Conservation (phyloP, 2,329 filamentous ascomycete genomes). For the Paecilomyces niveus region DNA sequence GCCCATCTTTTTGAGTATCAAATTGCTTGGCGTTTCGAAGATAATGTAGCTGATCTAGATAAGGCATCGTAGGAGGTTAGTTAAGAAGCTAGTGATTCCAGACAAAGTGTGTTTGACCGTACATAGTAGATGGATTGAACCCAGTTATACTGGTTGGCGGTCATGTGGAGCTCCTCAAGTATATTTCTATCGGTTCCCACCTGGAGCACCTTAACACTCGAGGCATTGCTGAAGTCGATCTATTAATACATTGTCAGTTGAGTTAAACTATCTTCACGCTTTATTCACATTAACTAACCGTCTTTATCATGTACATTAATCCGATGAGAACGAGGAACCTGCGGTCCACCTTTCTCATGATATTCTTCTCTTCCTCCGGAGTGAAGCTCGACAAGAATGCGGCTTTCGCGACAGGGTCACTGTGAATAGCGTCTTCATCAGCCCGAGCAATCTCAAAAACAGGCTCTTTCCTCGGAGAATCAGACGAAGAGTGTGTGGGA, state of each 20-base stretch:
- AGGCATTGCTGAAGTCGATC: slow-evolving; percentile 35
- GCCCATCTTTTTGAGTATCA: slow-evolving; percentile 30
- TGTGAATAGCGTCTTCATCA: not conserved
- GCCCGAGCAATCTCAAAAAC: not conserved
- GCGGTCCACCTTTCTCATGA: slow-evolving; percentile 36
- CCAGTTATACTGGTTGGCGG: slow-evolving; percentile 35
- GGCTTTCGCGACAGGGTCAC: slow-evolving; percentile 12
- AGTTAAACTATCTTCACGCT: slow-evolving; percentile 7
- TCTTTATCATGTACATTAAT: slow-evolving; percentile 38
- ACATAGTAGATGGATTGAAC: slow-evolving; percentile 35
- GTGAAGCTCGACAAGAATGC: slow-evolving; percentile 34
- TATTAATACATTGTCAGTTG: not conserved
- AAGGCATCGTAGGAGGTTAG: not conserved
- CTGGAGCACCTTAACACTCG: slow-evolving; percentile 38
- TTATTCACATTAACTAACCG: slow-evolving; percentile 15
- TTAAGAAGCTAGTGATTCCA: not conserved
- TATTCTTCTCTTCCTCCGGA: slow-evolving; percentile 29
- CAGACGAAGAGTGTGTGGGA: not conserved
- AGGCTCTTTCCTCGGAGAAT: not conserved
- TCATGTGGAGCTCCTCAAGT: slow-evolving; percentile 34
- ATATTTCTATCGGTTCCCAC: slow-evolving; percentile 32
- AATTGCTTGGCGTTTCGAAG: slow-evolving; percentile 35
- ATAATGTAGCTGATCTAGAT: slow-evolving; percentile 32
- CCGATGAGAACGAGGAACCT: slow-evolving; percentile 33
- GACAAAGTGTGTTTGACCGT: slow-evolving; percentile 2